Percentiles rank a stretch among this genome's conserved stretches.
phyloP scores from a whole-genome alignment of 257 asterid genomes.

The Echium plantagineum region DNA sequence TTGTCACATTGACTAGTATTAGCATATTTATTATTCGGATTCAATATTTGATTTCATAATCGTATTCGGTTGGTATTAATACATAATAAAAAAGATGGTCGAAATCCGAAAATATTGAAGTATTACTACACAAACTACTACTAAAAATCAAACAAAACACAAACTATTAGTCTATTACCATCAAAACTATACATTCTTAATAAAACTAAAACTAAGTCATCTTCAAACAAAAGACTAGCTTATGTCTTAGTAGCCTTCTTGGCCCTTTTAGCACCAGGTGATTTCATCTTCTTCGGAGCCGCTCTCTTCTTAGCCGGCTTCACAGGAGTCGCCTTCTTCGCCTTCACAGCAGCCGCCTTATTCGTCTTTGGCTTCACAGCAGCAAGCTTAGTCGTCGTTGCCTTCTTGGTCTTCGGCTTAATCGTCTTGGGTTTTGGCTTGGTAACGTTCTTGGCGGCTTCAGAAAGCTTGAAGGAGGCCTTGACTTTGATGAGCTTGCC shows the following conservation, averaged over 20 bases:
- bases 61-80: too few species aligned
- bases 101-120: too few species aligned
- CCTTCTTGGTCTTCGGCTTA: slow-evolving; percentile 7
- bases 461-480: slow-evolving; percentile 60
- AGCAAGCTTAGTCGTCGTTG: slow-evolving; percentile 3
- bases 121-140: too few species aligned
- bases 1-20: slow-evolving; percentile 69
- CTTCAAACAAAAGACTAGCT: not conserved
- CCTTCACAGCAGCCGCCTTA: slow-evolving; percentile 32
- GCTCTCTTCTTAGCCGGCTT: slow-evolving; percentile 32
- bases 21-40: too few species aligned
- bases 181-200: too few species aligned
- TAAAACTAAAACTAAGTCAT: too few species aligned
- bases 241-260: slow-evolving; percentile 27
- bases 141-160: too few species aligned
- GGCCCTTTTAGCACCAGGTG: slow-evolving; percentile 52
- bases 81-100: too few species aligned
- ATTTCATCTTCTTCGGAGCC: slow-evolving; percentile 43
- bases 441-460: slow-evolving; percentile 21
- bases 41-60: too few species aligned
- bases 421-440: not conserved
- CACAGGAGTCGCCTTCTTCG: not conserved
- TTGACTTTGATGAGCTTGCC: slow-evolving; percentile 57
- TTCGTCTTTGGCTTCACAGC: slow-evolving; percentile 8
- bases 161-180: too few species aligned